Evolutionary conservation across 2,329 filamentous ascomycete genomes (phyloP).

Genomic region (Venturia carpophila): DNA sequence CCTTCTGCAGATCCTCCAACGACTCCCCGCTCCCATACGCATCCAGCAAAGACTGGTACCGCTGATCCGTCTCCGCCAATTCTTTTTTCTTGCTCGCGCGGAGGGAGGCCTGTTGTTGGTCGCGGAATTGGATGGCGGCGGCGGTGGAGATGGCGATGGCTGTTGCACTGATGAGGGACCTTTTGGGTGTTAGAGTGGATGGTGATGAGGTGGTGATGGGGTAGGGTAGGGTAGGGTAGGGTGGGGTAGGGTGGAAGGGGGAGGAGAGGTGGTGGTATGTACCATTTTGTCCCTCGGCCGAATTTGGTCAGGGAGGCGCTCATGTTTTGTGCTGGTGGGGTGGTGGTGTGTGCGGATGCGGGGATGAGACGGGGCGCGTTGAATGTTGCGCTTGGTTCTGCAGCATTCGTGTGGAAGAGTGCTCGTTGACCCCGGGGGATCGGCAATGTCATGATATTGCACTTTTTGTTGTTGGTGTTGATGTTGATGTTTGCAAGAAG

Average conservation of each 20-base stretch:
- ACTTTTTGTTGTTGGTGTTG: not conserved
- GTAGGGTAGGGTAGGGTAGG: not conserved
- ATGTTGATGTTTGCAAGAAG: not conserved
- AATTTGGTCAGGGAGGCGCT: not conserved
- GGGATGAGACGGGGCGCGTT: conserved; percentile 4
- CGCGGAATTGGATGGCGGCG: not conserved
- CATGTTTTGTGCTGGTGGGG: not conserved
- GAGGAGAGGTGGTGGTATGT: not conserved
- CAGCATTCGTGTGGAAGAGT: not conserved
- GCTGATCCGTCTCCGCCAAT: not conserved
- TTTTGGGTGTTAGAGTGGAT: not conserved
- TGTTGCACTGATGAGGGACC: not conserved
- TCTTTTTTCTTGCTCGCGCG: not conserved
- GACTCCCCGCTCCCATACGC: conserved; percentile 17
- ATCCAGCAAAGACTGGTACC: conserved; percentile 15
- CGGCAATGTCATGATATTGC: not conserved
- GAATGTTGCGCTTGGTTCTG: not conserved
- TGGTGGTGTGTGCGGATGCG: not conserved
- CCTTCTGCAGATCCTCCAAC: conserved; percentile 18
- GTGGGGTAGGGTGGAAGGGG: not conserved
- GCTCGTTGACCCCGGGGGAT: not conserved
- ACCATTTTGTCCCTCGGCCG: conserved; percentile 8
- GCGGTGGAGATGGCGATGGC: not conserved
- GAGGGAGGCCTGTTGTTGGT: not conserved
- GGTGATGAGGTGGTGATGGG: not conserved